These are phyloP conservation scores for Syzygium oleosum DNA, from an alignment of 345 rosid species.

Conservation along the genomic window DNA sequence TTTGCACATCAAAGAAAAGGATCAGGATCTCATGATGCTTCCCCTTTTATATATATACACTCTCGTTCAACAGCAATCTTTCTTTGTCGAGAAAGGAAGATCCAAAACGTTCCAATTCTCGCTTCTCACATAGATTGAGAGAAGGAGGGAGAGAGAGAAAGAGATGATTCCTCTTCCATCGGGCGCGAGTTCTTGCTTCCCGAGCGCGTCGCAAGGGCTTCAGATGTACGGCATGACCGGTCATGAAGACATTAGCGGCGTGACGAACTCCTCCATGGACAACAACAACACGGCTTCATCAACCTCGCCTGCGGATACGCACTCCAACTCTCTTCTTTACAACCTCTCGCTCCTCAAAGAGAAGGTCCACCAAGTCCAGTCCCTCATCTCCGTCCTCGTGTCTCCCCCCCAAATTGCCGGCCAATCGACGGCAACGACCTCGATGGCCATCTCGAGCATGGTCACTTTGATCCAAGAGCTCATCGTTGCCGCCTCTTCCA, in stretches of 20 bases:
- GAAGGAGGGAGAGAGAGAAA: not conserved
- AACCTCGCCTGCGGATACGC: conserved; percentile 3
- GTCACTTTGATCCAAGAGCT: conserved; percentile 52
- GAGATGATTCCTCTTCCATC: conserved; percentile 16
- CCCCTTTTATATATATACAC: not conserved
- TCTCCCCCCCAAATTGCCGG: conserved; percentile 13
- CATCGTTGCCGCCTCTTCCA: conserved; percentile 53
- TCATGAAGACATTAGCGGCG: not conserved
- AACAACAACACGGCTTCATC: not conserved
- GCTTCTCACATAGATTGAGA: not conserved
- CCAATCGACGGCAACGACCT: conserved; percentile 30
- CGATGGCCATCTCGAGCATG: conserved; percentile 36
- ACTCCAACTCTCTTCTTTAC: conserved; percentile 40
- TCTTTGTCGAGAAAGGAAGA: not conserved
- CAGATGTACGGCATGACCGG: not conserved
- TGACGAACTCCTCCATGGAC: conserved; percentile 10
- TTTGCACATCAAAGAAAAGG: not conserved
- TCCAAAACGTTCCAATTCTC: not conserved
- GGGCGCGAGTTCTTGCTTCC: conserved; percentile 6
- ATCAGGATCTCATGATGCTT: not conserved
- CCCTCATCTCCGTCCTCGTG: conserved; percentile 32
- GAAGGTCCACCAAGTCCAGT: conserved; percentile 54
- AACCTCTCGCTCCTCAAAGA: conserved; percentile 52
- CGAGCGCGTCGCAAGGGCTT: conserved; percentile 12
- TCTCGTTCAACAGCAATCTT: not conserved